Percentiles rank a stretch among this genome's conserved stretches.
phyloP scores from a whole-genome alignment of 805 yeast species.

The Candida peoriensis region DNA sequence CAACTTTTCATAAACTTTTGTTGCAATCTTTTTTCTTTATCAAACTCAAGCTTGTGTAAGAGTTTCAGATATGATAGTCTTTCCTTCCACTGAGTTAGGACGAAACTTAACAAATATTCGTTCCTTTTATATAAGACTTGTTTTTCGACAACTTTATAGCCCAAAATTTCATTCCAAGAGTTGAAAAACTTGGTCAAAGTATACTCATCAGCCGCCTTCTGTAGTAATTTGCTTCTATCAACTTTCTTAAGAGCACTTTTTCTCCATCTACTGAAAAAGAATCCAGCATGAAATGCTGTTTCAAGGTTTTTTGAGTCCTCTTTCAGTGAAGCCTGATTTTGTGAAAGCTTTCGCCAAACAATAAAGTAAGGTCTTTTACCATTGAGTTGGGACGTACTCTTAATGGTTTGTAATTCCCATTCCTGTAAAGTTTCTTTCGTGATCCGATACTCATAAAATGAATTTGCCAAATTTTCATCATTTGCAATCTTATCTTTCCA shows the following conservation, averaged over 20 bases:
- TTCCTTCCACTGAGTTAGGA: constrained; percentile 14
- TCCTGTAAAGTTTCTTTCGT: constrained; percentile 2
- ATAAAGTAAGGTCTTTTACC: background rate
- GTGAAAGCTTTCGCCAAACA: background rate
- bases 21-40: background rate
- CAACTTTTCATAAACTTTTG: constrained; percentile 6
- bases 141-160: constrained; percentile 8
- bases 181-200: constrained; percentile 1
- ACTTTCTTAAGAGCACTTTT: background rate
- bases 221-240: background rate
- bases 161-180: constrained; percentile 8
- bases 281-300: constrained; percentile 20
- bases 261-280: constrained; percentile 22
- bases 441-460: constrained; percentile 4
- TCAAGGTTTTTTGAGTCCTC: constrained; percentile 15
- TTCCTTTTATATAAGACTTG: constrained; percentile 5
- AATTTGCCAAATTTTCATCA: constrained; percentile 4
- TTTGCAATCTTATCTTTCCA: constrained; percentile 13
- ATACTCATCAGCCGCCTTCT: background rate
- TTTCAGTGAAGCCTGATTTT: background rate
- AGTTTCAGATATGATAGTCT: constrained; percentile 8
- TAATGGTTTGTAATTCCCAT: constrained; percentile 14
- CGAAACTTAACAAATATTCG: constrained; percentile 9
- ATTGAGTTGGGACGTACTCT: background rate
- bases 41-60: background rate